Evolutionary conservation across 176 grass and related monocot species (phyloP), one percentile per base, ranked within the genome.

Genomic region (Carex littledalei): DNA sequence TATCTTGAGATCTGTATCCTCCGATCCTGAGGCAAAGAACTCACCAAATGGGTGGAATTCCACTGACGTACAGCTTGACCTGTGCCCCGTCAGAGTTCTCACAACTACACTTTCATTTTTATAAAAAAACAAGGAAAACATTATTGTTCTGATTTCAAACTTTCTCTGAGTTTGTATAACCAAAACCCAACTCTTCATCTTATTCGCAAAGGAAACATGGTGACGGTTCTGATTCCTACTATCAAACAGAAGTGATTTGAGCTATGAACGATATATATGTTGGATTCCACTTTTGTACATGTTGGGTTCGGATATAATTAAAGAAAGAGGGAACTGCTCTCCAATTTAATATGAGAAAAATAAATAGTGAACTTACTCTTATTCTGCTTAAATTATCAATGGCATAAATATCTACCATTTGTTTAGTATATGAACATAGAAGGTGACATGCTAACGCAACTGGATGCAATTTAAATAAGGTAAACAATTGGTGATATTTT

Each of bases 1-100:
- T 81, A 99, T 94, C 87, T 95, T 95, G 58, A 99, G 96, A 88
- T 99, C 91, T 39, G 91, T 94, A 89, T 98, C 96, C 71, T 77
- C 91, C 34, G 96, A 99, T 85, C 96, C 93, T 50, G 96, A 99
- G 64, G 96, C 93, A 82, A 99, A 99, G 79, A 99, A 99, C 74
- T 99, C 96, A 3, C 96, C 96, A 22, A 99, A 99, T 63, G 96
- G 96, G 87, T 99, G 96, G 87, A 99, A 99, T 82, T 95, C 93
- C 62, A 99, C 88, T 83, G 85, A 83, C 56, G 87, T 92, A 77
- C 96, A 99, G 89, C 86, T 91, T 17, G 87, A 94, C 86, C 88
- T 92, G 77, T 99, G 96, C 66, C 93, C 93, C 63, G 85, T 78
- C 69, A 95, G 88, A 87, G 91, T 91, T 26, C 93, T 88, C 78